Evolutionary conservation across 345 rosid genomes (phyloP).

Genomic region (Gossypium sturtianum): DNA sequence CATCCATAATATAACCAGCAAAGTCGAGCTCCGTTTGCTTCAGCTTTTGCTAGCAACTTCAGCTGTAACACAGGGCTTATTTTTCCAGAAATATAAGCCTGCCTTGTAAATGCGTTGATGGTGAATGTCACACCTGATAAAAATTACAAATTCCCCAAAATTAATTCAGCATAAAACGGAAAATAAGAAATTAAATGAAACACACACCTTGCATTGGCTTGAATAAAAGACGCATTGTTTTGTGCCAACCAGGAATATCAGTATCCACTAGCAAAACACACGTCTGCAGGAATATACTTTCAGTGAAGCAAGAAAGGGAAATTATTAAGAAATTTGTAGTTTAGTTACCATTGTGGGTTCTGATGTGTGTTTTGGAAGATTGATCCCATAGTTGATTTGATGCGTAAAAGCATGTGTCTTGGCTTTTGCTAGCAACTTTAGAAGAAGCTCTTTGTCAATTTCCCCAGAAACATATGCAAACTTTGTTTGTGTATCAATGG

Average conservation of each 20-base stretch:
- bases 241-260: slow-evolving; percentile 9
- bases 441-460: background rate
- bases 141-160: no score
- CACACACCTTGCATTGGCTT: background rate
- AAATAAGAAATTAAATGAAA: no score
- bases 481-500: background rate
- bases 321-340: background rate
- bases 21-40: slow-evolving; percentile 1
- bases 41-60: slow-evolving; percentile 4
- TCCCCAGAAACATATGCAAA: background rate
- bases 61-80: background rate
- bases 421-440: background rate
- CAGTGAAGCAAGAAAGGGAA: background rate
- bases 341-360: slow-evolving; percentile 1
- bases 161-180: no score
- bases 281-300: background rate
- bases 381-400: background rate
- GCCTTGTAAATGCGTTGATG: background rate
- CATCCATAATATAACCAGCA: background rate
- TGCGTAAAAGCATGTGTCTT: background rate
- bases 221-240: background rate
- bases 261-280: slow-evolving; percentile 11
- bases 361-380: background rate
- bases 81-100: background rate
- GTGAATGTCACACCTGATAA: background rate